These are phyloP conservation scores for Eucalyptus cloeziana DNA, from an alignment of 345 rosid species.

Conservation along the genomic window DNA sequence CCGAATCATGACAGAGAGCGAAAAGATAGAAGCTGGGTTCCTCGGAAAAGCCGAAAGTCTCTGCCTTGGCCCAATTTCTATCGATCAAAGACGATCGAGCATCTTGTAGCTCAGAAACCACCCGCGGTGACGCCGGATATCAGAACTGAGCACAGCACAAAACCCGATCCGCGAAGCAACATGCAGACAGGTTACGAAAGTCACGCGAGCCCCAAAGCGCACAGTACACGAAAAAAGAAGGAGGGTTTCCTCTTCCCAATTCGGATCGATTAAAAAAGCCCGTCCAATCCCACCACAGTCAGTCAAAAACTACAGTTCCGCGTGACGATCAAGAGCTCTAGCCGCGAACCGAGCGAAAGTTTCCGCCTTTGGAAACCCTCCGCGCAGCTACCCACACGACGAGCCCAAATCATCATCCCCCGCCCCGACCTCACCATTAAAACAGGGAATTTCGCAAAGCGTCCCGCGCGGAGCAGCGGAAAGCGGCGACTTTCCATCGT, in stretches of 20 bases:
- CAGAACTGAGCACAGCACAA: not conserved
- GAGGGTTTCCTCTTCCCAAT: not conserved
- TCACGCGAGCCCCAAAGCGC: not conserved
- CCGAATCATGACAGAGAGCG: not conserved
- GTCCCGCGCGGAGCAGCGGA: not conserved
- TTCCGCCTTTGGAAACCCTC: not conserved
- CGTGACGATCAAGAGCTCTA: not conserved
- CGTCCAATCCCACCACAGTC: not conserved
- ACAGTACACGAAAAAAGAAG: not conserved
- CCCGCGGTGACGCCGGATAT: not conserved
- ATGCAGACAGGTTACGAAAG: not conserved
- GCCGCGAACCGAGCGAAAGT: not conserved
- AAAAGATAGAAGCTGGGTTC: not conserved
- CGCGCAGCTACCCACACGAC: not conserved
- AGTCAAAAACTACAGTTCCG: not conserved
- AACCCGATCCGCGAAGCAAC: not conserved
- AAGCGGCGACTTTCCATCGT: not conserved
- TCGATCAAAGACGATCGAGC: not conserved
- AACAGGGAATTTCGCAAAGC: not conserved
- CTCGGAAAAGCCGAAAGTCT: not conserved
- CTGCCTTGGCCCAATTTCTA: not conserved
- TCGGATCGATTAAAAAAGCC: not conserved
- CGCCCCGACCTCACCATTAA: not conserved
- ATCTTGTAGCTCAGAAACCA: not conserved
- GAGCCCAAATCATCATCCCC: not conserved